phyloP scores from a whole-genome alignment of 75 land plant genomes.

The Isoetes taiwanensis region DNA sequence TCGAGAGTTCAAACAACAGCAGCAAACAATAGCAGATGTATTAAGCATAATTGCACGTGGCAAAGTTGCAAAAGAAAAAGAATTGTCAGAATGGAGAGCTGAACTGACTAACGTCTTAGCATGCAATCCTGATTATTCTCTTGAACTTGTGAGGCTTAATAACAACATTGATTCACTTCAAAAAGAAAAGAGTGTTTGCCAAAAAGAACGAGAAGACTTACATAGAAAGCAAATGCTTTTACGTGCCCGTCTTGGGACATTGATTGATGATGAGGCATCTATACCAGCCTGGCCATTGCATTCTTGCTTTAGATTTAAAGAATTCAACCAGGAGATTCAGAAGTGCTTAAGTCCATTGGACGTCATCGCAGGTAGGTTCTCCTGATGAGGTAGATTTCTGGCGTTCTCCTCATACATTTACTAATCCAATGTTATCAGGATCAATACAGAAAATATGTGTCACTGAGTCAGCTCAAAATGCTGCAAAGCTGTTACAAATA shows the following conservation, averaged over 20 bases:
- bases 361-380: slow-evolving; percentile 16
- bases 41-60: too few relatives aligned
- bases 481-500: slow-evolving; percentile 13
- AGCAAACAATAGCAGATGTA: not conserved
- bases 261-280: slow-evolving; percentile 4
- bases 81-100: too few relatives aligned
- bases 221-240: not conserved
- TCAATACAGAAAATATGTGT: slow-evolving; percentile 11
- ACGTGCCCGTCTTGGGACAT: slow-evolving; percentile 11
- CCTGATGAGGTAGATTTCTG: not conserved
- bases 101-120: too few relatives aligned
- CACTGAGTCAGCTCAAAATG: slow-evolving; percentile 14
- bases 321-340: not conserved
- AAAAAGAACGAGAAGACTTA: slow-evolving; percentile 8
- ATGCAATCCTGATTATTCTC: too few relatives aligned
- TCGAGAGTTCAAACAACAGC: not conserved
- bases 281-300: slow-evolving; percentile 23
- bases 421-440: not conserved
- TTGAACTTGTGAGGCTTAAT: too few relatives aligned
- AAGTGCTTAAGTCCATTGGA: slow-evolving; percentile 12
- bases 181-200: not conserved
- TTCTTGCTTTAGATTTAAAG: slow-evolving; percentile 19
- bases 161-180: not conserved
- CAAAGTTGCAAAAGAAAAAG: too few relatives aligned
- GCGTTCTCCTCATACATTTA: not conserved